Evolutionary conservation across 2,329 filamentous ascomycete genomes (phyloP), one percentile per base, ranked within the genome.

Genomic region (Ophiostoma tasmaniense): DNA sequence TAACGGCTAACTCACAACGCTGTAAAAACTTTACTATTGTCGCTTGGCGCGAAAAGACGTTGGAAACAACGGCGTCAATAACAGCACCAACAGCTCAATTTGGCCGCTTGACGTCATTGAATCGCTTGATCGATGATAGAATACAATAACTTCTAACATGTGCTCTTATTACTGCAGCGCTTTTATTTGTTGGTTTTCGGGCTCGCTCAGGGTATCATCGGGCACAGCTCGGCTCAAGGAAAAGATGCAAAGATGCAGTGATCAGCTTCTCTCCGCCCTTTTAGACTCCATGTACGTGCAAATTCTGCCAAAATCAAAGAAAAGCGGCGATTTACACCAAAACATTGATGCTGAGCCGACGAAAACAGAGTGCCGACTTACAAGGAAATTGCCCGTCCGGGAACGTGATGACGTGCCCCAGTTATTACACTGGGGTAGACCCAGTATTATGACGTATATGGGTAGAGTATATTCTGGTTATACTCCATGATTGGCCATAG

Each of bases 331-430:
- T 61, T 33, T 7, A 62, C 59, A 33, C 59, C 5, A 28, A 35
- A 61, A 61, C 28, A 30, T 33, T 7, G 28, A 62, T 37, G 33
- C 30, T 64, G 33, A 22, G 61, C 33, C 33, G 61, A 64, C 64
- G 64, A 42, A 42, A 45, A 39, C 37, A 64, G 37, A 42, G 37
- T 45, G 7, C 62, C 64, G 64, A 65, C 64, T 65, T 45, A 35
- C 62, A 64, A 35, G 62, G 35, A 25, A 64, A 39, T 39, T 39
- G 30, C 62, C 62, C 62, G 14, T 39, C 33, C 45, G 37, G 37
- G 35, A 45, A 25, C 33, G 5, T 17, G 37, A 28, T 65, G 37
- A 28, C 5, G 22, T 11, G 37, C 4, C 37, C 64, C 64, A 20
- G 2, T 65, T 65, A 13, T 42, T 39, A 65, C 17, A 64, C 11